Conservation (phyloP, 2,329 filamentous ascomycete genomes). For the Beauveria australis region DNA sequence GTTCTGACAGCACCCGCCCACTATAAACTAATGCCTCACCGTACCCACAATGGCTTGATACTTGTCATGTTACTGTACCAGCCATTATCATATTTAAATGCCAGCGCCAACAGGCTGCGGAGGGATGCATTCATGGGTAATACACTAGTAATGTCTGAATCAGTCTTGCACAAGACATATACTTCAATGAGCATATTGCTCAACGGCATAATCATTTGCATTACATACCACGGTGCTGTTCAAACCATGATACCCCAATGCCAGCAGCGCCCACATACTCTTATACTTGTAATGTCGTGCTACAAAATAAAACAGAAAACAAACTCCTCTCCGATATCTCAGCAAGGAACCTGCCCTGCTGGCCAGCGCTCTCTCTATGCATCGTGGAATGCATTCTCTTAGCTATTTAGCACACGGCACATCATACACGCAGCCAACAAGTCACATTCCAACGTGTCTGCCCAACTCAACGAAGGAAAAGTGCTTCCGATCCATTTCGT, state of each 20-base stretch:
- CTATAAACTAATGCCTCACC: constrained; percentile 8
- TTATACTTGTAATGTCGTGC: constrained; percentile 12
- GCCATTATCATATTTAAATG: too few species aligned
- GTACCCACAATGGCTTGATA: neutral
- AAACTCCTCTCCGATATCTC: neutral
- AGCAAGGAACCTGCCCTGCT: neutral
- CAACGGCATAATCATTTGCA: neutral
- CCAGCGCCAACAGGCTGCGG: too few species aligned
- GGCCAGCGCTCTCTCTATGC: neutral
- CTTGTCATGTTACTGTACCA: too few species aligned
- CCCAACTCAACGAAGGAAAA: constrained; percentile 44
- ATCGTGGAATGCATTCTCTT: neutral
- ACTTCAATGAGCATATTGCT: neutral
- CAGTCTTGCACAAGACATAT: too few species aligned
- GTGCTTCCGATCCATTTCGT: constrained; percentile 53
- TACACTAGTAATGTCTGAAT: too few species aligned
- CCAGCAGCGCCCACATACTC: constrained; percentile 6
- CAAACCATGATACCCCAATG: constrained; percentile 4
- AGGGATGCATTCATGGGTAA: too few species aligned
- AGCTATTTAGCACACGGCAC: constrained; percentile 3
- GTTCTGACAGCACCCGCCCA: neutral
- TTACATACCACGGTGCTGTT: neutral
- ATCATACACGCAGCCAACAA: constrained; percentile 8
- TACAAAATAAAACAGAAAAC: constrained; percentile 8
- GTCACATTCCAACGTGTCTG: neutral